Evolutionary conservation across 2,329 filamentous ascomycete genomes (phyloP), one percentile per base, ranked within the genome.

Genomic region (Penicillium glabrum): DNA sequence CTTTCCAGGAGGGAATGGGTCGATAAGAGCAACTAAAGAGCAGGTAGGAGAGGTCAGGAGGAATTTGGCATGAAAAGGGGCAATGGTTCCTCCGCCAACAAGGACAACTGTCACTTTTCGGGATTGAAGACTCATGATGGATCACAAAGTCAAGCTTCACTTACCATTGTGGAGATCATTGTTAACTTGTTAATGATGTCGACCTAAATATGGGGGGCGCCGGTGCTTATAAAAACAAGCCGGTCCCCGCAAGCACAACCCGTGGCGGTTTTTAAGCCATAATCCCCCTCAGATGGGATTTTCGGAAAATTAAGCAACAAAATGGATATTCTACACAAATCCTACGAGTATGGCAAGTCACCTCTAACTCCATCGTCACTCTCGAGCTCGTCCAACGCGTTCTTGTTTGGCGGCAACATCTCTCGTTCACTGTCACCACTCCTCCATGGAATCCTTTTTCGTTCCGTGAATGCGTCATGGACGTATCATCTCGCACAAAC

Each of bases 381-480:
- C 5, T 41, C 39, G 1, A 10, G 16, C 1, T 47, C 52, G n/a
- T 43, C 43, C 13, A 46, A 56, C 19, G 39, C 29, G 24, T 56
- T 46, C 35, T 46, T 63, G 8, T 63, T 63, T 33, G 61, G 61
- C 8, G 33, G 48, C 14, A 27, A 29, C 21, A 61, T 61, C 50
- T 53, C 60, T 39, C 37, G 33, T 2, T 60, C 60, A 5, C 54
- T 61, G 2, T 54, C 60, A 24, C 57, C 57, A 1, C 39, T 57
- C 16, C 52, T 58, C 3, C 60, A 58, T 41, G 43, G 41, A 19
- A 53, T 58, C 5, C 46, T 61, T 23, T 61, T 59, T 37, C 33
- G 43, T 31, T 44, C 56, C 3, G 19, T 26, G 11, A 24, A 31
- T 29, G 33, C 37, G 78, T 44, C 79, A 66, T 55, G 57, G 48